Conservation (phyloP, 441 rosid genomes). For the Jatropha multifida region DNA sequence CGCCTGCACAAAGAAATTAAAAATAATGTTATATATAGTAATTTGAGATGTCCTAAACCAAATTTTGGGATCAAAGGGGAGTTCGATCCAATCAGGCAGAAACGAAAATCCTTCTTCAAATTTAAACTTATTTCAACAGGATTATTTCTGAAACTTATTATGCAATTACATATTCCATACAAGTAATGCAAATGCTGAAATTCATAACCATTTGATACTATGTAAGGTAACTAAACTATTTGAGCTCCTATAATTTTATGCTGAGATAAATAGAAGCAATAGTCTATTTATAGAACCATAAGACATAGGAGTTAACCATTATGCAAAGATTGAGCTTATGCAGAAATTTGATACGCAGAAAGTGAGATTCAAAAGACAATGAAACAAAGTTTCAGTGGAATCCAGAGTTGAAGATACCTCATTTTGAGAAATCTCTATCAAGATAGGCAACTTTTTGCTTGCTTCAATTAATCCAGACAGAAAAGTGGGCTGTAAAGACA, state of each 20-base stretch:
- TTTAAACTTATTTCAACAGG: not conserved
- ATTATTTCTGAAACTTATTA: not conserved
- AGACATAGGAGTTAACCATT: conserved; percentile 10
- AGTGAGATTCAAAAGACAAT: conserved; percentile 14
- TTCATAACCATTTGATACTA: not conserved
- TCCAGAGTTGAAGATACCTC: conserved; percentile 11
- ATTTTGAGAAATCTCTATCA: conserved; percentile 25
- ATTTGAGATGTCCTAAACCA: too few species aligned
- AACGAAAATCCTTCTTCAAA: too few species aligned
- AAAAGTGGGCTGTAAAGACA: conserved; percentile 30
- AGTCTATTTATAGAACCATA: conserved; percentile 5
- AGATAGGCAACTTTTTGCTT: conserved; percentile 22
- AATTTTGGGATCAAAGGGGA: too few species aligned
- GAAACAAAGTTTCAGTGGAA: conserved; percentile 15
- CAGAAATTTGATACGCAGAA: not conserved
- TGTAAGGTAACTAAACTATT: not conserved
- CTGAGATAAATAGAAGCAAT: not conserved
- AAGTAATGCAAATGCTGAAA: not conserved
- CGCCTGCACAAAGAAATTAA: not conserved
- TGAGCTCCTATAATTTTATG: too few species aligned
- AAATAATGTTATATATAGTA: too few species aligned
- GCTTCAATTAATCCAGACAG: conserved; percentile 33
- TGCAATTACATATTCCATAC: not conserved
- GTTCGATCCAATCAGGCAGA: too few species aligned
- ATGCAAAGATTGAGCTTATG: conserved; percentile 6